phyloP scores from a whole-genome alignment of 2,329 filamentous ascomycete genomes.

The Clonostachys solani region DNA sequence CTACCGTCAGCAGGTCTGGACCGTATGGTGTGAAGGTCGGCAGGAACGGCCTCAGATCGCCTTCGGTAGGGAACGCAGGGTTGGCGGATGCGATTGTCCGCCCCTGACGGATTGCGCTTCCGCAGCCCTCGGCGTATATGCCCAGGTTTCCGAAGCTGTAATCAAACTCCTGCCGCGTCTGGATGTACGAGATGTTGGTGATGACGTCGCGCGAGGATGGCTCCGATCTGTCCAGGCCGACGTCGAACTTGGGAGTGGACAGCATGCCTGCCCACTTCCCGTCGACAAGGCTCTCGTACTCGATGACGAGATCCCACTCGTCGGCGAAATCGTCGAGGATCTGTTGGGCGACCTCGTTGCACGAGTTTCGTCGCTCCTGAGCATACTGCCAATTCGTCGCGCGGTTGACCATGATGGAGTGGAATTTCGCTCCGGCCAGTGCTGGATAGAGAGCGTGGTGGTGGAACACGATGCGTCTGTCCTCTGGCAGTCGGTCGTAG shows the following conservation, averaged over 20 bases:
- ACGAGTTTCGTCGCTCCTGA: constrained; percentile 36
- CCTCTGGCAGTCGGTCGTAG: constrained; percentile 40
- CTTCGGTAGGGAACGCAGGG: constrained; percentile 26
- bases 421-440: constrained; percentile 48
- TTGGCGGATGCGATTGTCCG: constrained; percentile 35
- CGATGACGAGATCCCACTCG: constrained; percentile 33
- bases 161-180: constrained; percentile 15
- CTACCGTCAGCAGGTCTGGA: constrained; percentile 35
- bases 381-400: constrained; percentile 40
- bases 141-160: constrained; percentile 53
- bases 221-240: constrained; percentile 34
- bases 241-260: constrained; percentile 36
- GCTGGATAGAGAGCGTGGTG: constrained; percentile 56
- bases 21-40: constrained; percentile 39
- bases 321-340: constrained; percentile 32
- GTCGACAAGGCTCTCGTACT: constrained; percentile 34
- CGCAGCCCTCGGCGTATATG: constrained; percentile 58
- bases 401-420: constrained; percentile 48
- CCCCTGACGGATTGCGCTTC: constrained; percentile 61
- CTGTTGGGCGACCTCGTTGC: constrained; percentile 23
- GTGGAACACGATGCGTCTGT: constrained; percentile 45
- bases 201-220: constrained; percentile 65
- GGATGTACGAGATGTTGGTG: constrained; percentile 36
- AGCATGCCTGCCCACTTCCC: constrained; percentile 36
- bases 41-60: constrained; percentile 9